Base-by-base conservation (phyloP, 2,329 filamentous ascomycete species). In the Mycogone perniciosa region DNA sequence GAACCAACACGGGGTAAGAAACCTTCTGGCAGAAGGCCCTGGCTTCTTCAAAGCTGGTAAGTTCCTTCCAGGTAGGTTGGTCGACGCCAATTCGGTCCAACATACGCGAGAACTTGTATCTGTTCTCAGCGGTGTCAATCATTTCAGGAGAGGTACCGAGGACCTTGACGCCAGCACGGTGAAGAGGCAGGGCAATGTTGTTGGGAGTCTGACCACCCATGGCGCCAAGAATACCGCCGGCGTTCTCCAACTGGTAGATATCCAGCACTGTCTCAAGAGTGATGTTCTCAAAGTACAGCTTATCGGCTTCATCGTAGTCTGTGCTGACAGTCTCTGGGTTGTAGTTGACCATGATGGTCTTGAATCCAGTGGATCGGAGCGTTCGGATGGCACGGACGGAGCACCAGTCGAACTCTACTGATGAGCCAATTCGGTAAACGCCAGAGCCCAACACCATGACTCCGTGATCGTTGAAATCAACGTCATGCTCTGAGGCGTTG, bases 371-470 rank as follows among this genome's bases (percentile, higher is more conserved):
- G 57, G 88, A 82, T 46, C 93, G 83, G 6, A 99, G 79, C 2
- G 93, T 97, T 56, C 92, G 85, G 56, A 97, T 95, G 5, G 93
- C 89, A 54, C 92, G 80, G 30, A 99, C 93, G 4, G 93, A 96
- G 69, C 93, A 97, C 93, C 93, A 99, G 70, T 99, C 93, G 68
- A 99, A 99, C 67, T 99, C 93, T 53, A 99, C 93, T 0, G 92
- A 96, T 0, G 91, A 96, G 58, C 93, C 93, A 57, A 99, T 99
- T 54, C 93, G 84, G 76, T 97, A 97, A 7, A 96, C 91, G 69
- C 92, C 92, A 31, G 91, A 96, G 10, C 92, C 92, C 31, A 97
- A 77, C 7, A 99, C 92, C 90, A 97, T 96, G 54, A 96, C 81
- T 63, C 93, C 93, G 56, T 92, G 84, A 64, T 99, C 93, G 7